Evolutionary conservation across 441 rosid genomes (phyloP), one percentile per base, ranked within the genome.

Genomic region (Eutrema salsugineum): DNA sequence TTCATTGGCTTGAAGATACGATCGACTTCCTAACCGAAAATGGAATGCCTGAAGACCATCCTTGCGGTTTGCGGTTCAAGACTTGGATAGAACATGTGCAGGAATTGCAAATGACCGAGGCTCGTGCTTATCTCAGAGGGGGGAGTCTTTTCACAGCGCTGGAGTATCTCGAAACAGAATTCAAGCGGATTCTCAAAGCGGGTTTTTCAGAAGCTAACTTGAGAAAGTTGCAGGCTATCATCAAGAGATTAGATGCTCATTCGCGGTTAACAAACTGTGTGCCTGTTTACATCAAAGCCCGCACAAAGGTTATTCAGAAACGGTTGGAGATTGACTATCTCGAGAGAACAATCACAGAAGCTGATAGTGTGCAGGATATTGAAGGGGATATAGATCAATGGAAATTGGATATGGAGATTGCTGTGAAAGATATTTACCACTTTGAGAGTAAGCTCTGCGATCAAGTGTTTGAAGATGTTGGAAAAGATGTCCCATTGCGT

Each of bases 1-100:
- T 87, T 70, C 88, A 66, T 39, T 94, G 98, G 96, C 43, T 91
- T 67, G 76, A 85, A 78, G 89, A 82, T 3, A 76, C 84, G 11
- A 73, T 78, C 7, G 79, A 83, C 54, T 82, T 81, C 65, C 42
- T 87, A 27, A 74, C 83, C 63, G 88, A 83, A 12, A 81, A 81
- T 0, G 83, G 78, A 39, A 79, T 75, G 76, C 80, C 77, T 54
- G 57, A 68, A 46, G 69, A 82, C 32, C 81, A 81, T 53, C 62
- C 58, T 28, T 86, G 85, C 61, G 24, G 72, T 58, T 48, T 54
- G 11, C 81, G 81, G 11, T 77, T 91, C 70, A 80, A 70, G 67
- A 83, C 65, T 75, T 82, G 80, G 0, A 65, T 88, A 24, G 42
- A 67, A 11, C 81, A 83, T 65, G 77, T 91, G 15, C 76, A 36